These are phyloP conservation scores for Vaccinium myrtillus DNA, from an alignment of 148 eudicot species.

Conservation along the genomic window DNA sequence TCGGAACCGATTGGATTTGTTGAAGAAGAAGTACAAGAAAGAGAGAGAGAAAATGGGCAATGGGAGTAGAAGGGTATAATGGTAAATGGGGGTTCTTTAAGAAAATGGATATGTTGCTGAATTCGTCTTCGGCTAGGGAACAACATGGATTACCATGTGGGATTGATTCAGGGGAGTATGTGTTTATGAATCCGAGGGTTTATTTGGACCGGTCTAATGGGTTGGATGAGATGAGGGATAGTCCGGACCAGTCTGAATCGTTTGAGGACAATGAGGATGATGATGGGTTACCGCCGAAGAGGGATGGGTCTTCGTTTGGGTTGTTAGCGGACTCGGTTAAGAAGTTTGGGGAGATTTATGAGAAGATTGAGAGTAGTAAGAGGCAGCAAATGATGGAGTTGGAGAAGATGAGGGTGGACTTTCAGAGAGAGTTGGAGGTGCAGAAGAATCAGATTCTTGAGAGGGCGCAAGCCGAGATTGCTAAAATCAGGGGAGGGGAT, in stretches of 20 bases:
- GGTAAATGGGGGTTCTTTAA: slow-evolving; percentile 75
- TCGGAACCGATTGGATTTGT: slow-evolving; percentile 59
- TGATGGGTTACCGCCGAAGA: slow-evolving; percentile 20
- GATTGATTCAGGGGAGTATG: slow-evolving; percentile 90
- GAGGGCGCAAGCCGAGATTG: slow-evolving; percentile 68
- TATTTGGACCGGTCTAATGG: slow-evolving; percentile 79
- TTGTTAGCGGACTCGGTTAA: slow-evolving; percentile 76
- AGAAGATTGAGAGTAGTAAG: slow-evolving; percentile 88
- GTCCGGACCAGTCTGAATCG: slow-evolving; percentile 68
- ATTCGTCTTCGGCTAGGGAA: slow-evolving; percentile 42
- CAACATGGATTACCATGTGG: slow-evolving; percentile 79
- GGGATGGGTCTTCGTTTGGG: slow-evolving; percentile 30
- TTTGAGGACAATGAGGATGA: slow-evolving; percentile 45
- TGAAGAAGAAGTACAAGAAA: slow-evolving; percentile 81
- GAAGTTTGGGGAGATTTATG: slow-evolving; percentile 87
- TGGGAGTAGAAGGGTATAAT: slow-evolving; percentile 30
- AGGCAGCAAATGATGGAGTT: slow-evolving; percentile 86
- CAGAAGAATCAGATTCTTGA: slow-evolving; percentile 90
- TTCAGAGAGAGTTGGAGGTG: slow-evolving; percentile 78
- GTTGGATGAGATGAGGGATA: slow-evolving; percentile 92
- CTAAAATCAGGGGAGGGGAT: slow-evolving; percentile 45
- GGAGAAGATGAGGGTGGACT: slow-evolving; percentile 82
- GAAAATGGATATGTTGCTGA: slow-evolving; percentile 78
- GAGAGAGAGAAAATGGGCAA: slow-evolving; percentile 53
- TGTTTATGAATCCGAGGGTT: slow-evolving; percentile 82